Conservation (phyloP, 1,284 basidiomycete genomes). For the Leccinum subspadiceum region DNA sequence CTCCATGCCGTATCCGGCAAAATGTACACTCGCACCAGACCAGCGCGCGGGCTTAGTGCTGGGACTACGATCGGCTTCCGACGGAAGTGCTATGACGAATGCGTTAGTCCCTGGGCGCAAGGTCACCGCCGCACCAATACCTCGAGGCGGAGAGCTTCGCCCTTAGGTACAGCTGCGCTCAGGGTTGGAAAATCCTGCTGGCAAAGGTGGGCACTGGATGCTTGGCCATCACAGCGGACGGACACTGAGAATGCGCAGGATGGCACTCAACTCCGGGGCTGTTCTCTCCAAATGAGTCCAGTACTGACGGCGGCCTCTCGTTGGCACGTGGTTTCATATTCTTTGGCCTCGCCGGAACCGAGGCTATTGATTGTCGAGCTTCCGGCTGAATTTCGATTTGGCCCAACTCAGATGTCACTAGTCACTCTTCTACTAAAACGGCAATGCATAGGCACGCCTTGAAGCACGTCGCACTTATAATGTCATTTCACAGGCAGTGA, state of each 20-base stretch:
- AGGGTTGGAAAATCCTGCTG: conserved; percentile 32
- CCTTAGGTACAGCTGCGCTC: conserved; percentile 35
- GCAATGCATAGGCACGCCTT: conserved; percentile 21
- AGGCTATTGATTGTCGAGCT: conserved; percentile 25
- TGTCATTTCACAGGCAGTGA: conserved; percentile 25
- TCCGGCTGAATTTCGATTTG: conserved; percentile 19
- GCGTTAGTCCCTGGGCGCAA: conserved; percentile 31
- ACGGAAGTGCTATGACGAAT: conserved; percentile 32
- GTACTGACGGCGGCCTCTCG: conserved; percentile 12
- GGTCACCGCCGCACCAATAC: conserved; percentile 32
- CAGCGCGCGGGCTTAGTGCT: conserved; percentile 28
- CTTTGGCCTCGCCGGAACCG: conserved; percentile 19
- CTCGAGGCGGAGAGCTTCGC: conserved; percentile 33
- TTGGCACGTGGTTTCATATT: conserved; percentile 24
- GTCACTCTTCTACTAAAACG: conserved; percentile 10
- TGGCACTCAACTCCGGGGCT: conserved; percentile 8
- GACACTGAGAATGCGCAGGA: conserved; percentile 12
- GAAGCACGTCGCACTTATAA: conserved; percentile 25
- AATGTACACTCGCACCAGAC: conserved; percentile 9
- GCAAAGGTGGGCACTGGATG: conserved; percentile 9
- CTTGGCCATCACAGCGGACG: conserved; percentile 16
- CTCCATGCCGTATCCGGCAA: conserved; percentile 8
- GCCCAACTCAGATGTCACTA: not conserved
- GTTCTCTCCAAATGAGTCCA: conserved; percentile 12
- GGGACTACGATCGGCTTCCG: conserved; percentile 25